These are phyloP conservation scores for Aspergillus olivimuriae DNA, from an alignment of 495 filamentous ascomycete genomes.

Conservation along the genomic window DNA sequence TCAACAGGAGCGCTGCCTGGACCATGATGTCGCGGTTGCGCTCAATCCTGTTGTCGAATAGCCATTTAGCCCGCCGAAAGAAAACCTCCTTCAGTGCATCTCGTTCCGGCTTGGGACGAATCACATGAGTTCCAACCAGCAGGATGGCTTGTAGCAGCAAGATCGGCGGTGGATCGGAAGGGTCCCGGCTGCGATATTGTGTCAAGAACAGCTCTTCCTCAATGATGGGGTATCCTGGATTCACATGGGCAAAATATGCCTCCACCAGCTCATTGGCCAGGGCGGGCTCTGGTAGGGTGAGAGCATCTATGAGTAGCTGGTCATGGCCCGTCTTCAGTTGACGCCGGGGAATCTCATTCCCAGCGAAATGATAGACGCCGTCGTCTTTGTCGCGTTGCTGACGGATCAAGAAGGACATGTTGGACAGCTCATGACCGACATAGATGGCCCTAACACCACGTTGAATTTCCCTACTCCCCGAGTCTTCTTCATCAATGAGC, in stretches of 20 bases:
- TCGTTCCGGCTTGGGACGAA: conserved; percentile 33
- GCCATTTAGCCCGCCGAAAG: conserved; percentile 42
- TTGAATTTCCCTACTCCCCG: conserved; percentile 36
- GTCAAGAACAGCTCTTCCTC: conserved; percentile 44
- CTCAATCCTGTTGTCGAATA: conserved; percentile 45
- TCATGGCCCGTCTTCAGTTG: conserved; percentile 41
- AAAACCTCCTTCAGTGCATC: conserved; percentile 41
- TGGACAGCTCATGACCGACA: conserved; percentile 44
- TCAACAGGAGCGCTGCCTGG: conserved; percentile 40
- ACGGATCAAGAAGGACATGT: conserved; percentile 47
- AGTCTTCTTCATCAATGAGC: conserved; percentile 41
- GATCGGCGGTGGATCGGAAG: conserved; percentile 38
- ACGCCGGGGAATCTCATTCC: conserved; percentile 41
- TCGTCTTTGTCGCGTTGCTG: conserved; percentile 42
- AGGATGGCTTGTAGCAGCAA: conserved; percentile 41
- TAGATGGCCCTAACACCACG: conserved; percentile 43
- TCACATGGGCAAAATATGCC: conserved; percentile 40
- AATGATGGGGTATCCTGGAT: conserved; percentile 39
- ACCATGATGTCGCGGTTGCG: conserved; percentile 44
- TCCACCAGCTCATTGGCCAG: conserved; percentile 43
- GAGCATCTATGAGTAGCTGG: conserved; percentile 42
- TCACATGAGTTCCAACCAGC: conserved; percentile 40
- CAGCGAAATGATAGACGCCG: conserved; percentile 42
- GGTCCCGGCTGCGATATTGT: conserved; percentile 42
- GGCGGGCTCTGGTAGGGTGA: conserved; percentile 38